Percentiles rank a stretch among this genome's conserved stretches.
phyloP scores from a whole-genome alignment of 164 flowering plant species.

The Cinnamomum micranthum region DNA sequence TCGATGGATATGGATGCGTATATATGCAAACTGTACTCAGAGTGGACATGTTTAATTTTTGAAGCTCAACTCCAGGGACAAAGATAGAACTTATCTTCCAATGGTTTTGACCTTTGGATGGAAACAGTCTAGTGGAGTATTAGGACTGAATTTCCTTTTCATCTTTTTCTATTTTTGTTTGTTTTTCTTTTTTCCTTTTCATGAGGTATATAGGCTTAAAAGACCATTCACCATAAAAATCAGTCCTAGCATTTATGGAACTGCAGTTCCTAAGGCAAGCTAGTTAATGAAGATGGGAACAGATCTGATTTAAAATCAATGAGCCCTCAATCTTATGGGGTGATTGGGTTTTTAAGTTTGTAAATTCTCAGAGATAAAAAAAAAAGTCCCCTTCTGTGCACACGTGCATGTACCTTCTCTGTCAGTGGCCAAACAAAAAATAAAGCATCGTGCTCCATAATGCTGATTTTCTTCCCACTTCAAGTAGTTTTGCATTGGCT shows the following conservation, averaged over 20 bases:
- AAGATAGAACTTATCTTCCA: too few relatives aligned
- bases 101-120: neutral
- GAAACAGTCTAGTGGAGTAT: neutral
- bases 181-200: neutral
- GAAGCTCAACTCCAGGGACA: too few relatives aligned
- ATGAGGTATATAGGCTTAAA: neutral
- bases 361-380: too few relatives aligned
- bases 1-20: too few relatives aligned
- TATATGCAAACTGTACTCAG: too few relatives aligned
- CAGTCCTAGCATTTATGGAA: neutral
- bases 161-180: neutral
- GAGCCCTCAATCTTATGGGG: too few relatives aligned
- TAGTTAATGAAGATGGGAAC: too few relatives aligned
- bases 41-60: too few relatives aligned
- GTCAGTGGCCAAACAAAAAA: too few relatives aligned
- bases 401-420: neutral
- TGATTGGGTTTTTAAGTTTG: too few relatives aligned
- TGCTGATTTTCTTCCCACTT: neutral
- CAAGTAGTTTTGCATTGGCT: neutral
- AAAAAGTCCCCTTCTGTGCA: neutral
- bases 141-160: neutral
- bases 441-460: neutral
- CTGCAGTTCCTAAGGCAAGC: too few relatives aligned
- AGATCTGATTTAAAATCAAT: too few relatives aligned
- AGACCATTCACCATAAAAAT: neutral